Evolutionary conservation across 352 stramenopile species (phyloP), one percentile per base, ranked within the genome.

Genomic region (Pythium aristosporum): DNA sequence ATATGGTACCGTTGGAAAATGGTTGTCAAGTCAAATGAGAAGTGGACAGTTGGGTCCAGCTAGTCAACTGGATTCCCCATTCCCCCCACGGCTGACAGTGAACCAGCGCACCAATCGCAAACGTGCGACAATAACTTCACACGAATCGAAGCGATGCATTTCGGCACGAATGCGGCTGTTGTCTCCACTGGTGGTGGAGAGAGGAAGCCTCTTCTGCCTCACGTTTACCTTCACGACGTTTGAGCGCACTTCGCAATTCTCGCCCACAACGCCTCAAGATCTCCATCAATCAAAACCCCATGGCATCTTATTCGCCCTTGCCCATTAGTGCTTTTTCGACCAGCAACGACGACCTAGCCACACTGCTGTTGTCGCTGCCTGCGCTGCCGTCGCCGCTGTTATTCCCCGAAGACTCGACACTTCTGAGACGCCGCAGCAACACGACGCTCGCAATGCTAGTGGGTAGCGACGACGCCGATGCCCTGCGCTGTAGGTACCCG

Each of bases 11-110:
- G 23, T 10, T 15, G 21, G 4, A 37, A 54, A 54, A n/a, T 23
- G 21, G 12, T 34, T 12, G 20, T 37, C 13, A 30, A 13, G 21
- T 39, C 3, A 21, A 2, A 37, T n/a, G 7, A 32, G 7, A n/a
- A 48, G 57, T 57, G 39, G 59, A 37, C 59, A 65, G 59, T 53
- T 65, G 59, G 39, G 49, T 65, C 36, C 59, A 65, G 59, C 34
- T 23, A 12, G 41, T 57, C 37, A 52, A 65, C 59, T 46, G 57
- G 49, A 65, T 30, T 30, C 25, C 25, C 25, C 25, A 30, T 30
- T 58, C 48, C 13, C 28, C 23, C 4, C 12, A 30, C 15, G 7
- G 5, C 25, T 56, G 49, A 42, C 3, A 10, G 10, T 21, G 18
- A 50, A 50, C 25, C 16, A 65, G 41, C 12, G 21, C 46, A 28